Base-by-base conservation (phyloP, 2,329 filamentous ascomycete genomes). In the Pseudopyricularia javanii region DNA sequence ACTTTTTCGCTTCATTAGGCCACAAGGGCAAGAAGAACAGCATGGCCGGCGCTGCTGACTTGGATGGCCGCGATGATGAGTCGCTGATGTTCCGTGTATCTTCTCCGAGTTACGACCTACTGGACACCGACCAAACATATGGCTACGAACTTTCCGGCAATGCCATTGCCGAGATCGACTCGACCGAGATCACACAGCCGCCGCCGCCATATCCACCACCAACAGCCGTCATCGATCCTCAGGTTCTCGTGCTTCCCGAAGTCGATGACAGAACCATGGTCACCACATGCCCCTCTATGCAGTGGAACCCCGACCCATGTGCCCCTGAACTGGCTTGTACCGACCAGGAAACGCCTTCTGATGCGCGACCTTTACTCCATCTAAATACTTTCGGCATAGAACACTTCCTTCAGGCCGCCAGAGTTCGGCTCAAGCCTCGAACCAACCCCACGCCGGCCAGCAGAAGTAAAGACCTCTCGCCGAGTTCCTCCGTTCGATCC, bases 151-250 rank as follows among this genome's bases (percentile, higher is more conserved):
- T 79, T 15, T 70, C 68, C 17, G 70, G 73, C 6, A 74, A 66
- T 49, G 74, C 76, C 62, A 75, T 79, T 47, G 64, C 74, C 54
- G 76, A 79, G 58, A 70, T 78, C 55, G 75, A 77, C 60, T 77
- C 75, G 4, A 64, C 60, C 47, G 70, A 75, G 56, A 62, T 76
- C 49, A 50, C 51, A 2, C 49, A 60, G 65, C 54, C 61, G 28
- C 40, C 53, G 9, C 59, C 57, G 37, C 30, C 37, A 20, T 28
- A 30, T 14, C 26, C 24, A 47, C 37, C 8, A 34, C 28, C 49
- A 34, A 52, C 58, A 14, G 43, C 47, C 30, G 14, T 60, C 57
- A n/a, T 68, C 51, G 54, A 68, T 53, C 66, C 66, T 6, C 61
- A 64, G 52, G 59, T 57, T 7, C 59, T 67, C 5, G 50, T 62